Base-by-base conservation (phyloP, 2,329 filamentous ascomycete genomes). In the Sporothrix phasma region DNA sequence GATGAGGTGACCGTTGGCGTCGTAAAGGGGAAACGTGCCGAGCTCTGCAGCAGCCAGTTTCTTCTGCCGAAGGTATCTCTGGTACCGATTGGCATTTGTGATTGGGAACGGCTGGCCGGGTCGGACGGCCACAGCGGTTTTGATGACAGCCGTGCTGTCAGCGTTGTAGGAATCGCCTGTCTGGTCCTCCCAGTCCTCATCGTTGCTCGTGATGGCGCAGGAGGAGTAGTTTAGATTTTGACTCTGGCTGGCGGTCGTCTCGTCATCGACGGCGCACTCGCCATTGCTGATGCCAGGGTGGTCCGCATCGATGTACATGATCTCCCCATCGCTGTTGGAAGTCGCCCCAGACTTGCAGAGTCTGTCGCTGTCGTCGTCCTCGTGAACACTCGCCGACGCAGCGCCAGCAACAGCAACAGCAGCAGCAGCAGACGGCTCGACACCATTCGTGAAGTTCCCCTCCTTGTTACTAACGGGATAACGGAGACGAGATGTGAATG, bases 101-200 rank as follows among this genome's bases (percentile, higher is more conserved):
- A n/a, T n/a, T n/a, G n/a, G n/a, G n/a, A n/a, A n/a, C 24, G 8
- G 26, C 24, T 51, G 47, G 26, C 29, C 26, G 3, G 26, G 47
- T 6, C 47, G 47, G 29, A 29, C 13, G 19, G 29, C 29, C 8
- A 53, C 8, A 3, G 47, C 47, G 4, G 24, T 53, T 10, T 31
- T 53, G 15, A 53, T 10, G 13, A 53, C 15, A 17, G 29, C 47
- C 15, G 47, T 53, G 19, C 26, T 26, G 17, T 53, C 29, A 6
- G 47, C 26, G 15, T 53, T 53, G 8, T 53, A 31, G 17, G 47
- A 53, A 10, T 15, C 17, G 7, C 37, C 62, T 10, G 26, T 43
- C 5, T 64, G 45, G 24, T 64, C 62, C 24, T 64, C 56, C 56
- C 63, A 61, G 34, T 59, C 53, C 34, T 54, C 54, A 8, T 47